phyloP scores from a whole-genome alignment of 2,329 filamentous ascomycete genomes.

The Didymella exigua region DNA sequence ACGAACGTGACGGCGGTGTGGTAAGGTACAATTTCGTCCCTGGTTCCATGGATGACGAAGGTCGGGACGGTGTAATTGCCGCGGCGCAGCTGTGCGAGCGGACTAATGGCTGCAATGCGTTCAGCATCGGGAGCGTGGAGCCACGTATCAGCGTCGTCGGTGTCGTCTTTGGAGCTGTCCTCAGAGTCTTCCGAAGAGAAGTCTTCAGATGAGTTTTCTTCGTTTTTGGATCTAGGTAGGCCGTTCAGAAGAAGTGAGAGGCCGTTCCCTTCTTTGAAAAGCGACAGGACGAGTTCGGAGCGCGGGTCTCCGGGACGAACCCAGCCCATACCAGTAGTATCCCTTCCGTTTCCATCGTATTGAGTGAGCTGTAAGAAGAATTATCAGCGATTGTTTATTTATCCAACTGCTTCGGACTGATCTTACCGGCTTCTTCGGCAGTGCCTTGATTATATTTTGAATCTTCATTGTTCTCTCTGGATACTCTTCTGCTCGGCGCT shows the following conservation, averaged over 20 bases:
- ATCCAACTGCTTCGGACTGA: background rate
- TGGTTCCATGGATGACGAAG: slow-evolving; percentile 19
- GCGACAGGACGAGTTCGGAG: slow-evolving; percentile 15
- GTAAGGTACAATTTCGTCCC: slow-evolving; percentile 18
- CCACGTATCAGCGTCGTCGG: background rate
- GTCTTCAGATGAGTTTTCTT: background rate
- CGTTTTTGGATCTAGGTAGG: slow-evolving; percentile 4
- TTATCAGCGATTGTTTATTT: background rate
- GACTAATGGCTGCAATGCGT: slow-evolving; percentile 13
- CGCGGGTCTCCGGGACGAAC: slow-evolving; percentile 18
- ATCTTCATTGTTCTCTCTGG: background rate
- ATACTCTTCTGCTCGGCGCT: background rate
- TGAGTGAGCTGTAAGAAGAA: slow-evolving; percentile 6
- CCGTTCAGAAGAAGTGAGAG: slow-evolving; percentile 20
- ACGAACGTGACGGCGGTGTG: slow-evolving; percentile 1
- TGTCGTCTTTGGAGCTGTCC: background rate
- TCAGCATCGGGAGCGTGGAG: background rate
- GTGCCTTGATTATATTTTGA: slow-evolving; percentile 10
- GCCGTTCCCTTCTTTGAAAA: slow-evolving; percentile 17
- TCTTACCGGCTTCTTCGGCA: slow-evolving; percentile 5
- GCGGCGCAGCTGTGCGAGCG: slow-evolving; percentile 13
- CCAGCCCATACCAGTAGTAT: slow-evolving; percentile 8
- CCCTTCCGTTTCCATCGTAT: slow-evolving; percentile 9
- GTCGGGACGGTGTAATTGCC: slow-evolving; percentile 21
- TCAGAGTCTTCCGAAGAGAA: background rate